Evolutionary conservation across 2,329 filamentous ascomycete genomes (phyloP).

Genomic region (Orbilia oligospora): DNA sequence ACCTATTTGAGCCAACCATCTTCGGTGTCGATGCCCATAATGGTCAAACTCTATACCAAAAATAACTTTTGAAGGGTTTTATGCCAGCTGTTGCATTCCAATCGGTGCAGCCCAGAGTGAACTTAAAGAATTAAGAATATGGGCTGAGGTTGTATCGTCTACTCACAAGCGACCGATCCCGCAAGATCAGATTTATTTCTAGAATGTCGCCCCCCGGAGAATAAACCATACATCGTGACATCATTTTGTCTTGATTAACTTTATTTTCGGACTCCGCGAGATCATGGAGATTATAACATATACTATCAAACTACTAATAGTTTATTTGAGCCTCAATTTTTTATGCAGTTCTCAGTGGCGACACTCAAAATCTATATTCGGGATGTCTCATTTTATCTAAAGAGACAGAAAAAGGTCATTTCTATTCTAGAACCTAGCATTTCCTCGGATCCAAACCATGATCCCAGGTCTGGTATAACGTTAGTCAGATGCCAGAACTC

Average conservation of each 20-base stretch:
- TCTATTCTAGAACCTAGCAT: conserved; percentile 30
- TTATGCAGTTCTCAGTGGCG: conserved; percentile 39
- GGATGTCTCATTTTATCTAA: conserved; percentile 17
- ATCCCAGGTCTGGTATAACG: conserved; percentile 44
- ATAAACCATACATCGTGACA: conserved; percentile 18
- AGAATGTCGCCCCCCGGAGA: conserved; percentile 21
- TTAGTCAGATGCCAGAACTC: conserved; percentile 14
- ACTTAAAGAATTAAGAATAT: background rate
- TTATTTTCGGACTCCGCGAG: conserved; percentile 14
- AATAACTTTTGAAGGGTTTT: conserved; percentile 1
- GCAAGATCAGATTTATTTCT: conserved; percentile 35
- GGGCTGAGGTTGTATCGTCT: conserved; percentile 20
- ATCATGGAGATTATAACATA: background rate
- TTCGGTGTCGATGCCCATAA: background rate
- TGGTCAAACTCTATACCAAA: conserved; percentile 2
- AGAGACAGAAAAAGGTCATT: background rate
- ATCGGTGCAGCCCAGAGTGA: conserved; percentile 25
- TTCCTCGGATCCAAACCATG: conserved; percentile 52
- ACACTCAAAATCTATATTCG: conserved; percentile 21
- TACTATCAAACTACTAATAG: conserved; percentile 13
- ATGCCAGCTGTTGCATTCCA: conserved; percentile 9
- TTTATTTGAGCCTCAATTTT: conserved; percentile 47
- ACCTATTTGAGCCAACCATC: conserved; percentile 13
- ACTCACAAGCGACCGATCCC: conserved; percentile 35
- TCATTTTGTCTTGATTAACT: background rate